These are phyloP conservation scores for Populus ilicifolia DNA, from an alignment of 345 rosid genomes.

Conservation along the genomic window DNA sequence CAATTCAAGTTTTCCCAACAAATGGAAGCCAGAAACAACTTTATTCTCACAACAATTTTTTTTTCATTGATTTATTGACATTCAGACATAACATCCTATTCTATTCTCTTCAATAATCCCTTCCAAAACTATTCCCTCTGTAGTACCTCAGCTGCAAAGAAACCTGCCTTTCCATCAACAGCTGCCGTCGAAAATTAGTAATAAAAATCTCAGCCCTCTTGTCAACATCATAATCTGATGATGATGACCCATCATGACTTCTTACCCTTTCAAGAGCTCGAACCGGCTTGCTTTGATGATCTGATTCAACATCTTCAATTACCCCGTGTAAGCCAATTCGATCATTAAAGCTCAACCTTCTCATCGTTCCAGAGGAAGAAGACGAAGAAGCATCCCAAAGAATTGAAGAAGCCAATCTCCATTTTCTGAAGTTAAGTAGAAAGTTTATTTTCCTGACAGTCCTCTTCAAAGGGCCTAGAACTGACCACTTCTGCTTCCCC, in stretches of 20 bases:
- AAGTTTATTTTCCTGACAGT: slow-evolving; percentile 25
- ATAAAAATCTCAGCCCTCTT: slow-evolving; percentile 40
- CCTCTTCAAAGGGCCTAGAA: slow-evolving; percentile 19
- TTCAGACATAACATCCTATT: too few species aligned
- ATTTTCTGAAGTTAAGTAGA: slow-evolving; percentile 2
- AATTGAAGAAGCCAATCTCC: slow-evolving; percentile 21
- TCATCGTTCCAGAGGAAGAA: background rate
- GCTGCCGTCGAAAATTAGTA: slow-evolving; percentile 38
- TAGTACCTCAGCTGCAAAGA: slow-evolving; percentile 36
- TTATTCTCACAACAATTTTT: background rate
- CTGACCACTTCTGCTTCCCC: slow-evolving; percentile 13
- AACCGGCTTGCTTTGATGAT: background rate
- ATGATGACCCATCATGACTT: slow-evolving; percentile 4
- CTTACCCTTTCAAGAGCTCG: slow-evolving; percentile 1
- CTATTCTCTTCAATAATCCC: background rate
- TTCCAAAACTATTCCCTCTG: slow-evolving; percentile 17
- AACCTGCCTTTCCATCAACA: slow-evolving; percentile 37
- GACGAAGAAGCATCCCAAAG: background rate
- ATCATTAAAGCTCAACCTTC: slow-evolving; percentile 27
- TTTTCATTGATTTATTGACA: background rate
- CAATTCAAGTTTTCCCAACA: background rate
- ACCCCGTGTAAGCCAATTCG: slow-evolving; percentile 20
- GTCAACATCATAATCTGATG: slow-evolving; percentile 37
- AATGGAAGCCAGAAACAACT: background rate
- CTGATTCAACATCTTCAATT: slow-evolving; percentile 10